Percentiles rank a stretch among this genome's conserved stretches.
Conservation (phyloP, 1,284 basidiomycete genomes). For the Rhodotorula sp. region DNA sequence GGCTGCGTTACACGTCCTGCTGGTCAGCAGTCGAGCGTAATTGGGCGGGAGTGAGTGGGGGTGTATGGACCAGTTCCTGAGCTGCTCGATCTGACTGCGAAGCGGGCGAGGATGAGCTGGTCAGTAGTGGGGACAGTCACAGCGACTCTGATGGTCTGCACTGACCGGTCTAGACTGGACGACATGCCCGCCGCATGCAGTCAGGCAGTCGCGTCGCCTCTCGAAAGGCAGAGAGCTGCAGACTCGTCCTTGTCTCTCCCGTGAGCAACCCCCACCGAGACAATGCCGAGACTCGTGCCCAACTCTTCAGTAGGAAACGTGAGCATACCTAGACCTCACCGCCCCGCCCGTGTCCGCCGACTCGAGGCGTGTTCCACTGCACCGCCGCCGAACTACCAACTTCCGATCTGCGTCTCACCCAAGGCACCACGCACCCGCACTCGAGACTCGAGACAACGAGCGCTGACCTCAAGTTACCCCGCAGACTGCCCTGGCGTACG, state of each 20-base stretch:
- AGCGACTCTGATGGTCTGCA: too few species aligned
- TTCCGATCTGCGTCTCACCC: neutral
- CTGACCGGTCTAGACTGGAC: conserved; percentile 36
- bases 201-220: too few species aligned
- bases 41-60: neutral
- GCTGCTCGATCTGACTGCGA: conserved; percentile 59
- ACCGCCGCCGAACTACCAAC: neutral
- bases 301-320: conserved; percentile 31
- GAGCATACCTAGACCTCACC: neutral
- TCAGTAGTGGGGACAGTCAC: neutral
- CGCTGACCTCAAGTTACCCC: neutral
- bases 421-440: neutral
- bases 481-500: conserved; percentile 89
- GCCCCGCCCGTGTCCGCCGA: neutral
- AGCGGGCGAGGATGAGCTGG: neutral
- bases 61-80: conserved; percentile 68
- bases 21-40: neutral
- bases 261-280: neutral
- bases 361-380: neutral
- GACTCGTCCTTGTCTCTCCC: too few species aligned
- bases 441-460: neutral
- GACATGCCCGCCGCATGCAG: conserved; percentile 1
- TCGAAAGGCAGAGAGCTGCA: too few species aligned
- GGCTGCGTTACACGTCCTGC: conserved; percentile 47
- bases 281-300: conserved; percentile 23